Conservation (phyloP, 2,329 filamentous ascomycete genomes). For the Phialophora verrucosa region DNA sequence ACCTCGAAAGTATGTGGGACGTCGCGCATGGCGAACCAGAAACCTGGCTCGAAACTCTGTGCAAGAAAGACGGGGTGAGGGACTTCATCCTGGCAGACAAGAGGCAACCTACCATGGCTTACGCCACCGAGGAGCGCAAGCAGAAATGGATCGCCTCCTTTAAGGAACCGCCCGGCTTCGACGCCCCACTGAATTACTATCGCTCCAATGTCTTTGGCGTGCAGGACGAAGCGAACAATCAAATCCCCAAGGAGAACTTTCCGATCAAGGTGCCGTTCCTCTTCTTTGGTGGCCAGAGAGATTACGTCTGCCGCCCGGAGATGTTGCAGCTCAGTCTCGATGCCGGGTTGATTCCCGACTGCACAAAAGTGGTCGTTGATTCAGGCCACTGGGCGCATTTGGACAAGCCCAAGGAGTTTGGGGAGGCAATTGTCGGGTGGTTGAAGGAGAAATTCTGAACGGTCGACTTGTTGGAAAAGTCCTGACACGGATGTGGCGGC, state of each 20-base stretch:
- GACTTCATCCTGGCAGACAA: constrained; percentile 38
- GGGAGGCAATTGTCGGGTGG: constrained; percentile 26
- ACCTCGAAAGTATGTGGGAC: constrained; percentile 49
- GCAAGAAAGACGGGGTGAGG: constrained; percentile 47
- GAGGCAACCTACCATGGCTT: constrained; percentile 43
- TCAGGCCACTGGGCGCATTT: constrained; percentile 32
- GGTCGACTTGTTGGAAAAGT: not conserved
- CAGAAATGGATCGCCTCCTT: constrained; percentile 42
- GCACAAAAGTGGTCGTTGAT: constrained; percentile 23
- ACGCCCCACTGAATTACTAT: constrained; percentile 29
- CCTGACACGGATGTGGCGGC: not conserved
- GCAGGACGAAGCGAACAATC: constrained; percentile 25
- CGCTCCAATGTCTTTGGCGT: constrained; percentile 16
- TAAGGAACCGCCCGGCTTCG: constrained; percentile 28
- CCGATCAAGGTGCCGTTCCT: constrained; percentile 27
- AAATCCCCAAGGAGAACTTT: constrained; percentile 20
- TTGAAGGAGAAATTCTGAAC: constrained; percentile 23
- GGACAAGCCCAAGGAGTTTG: constrained; percentile 28
- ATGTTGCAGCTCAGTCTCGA: constrained; percentile 16
- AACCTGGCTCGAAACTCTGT: constrained; percentile 45
- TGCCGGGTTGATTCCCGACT: constrained; percentile 27
- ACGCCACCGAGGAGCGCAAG: constrained; percentile 44
- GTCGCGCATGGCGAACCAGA: constrained; percentile 44
- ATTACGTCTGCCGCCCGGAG: constrained; percentile 25
- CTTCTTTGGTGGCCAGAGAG: constrained; percentile 27